Evolutionary conservation across 805 yeast species (phyloP).

Genomic region (Suhomyces tanzawaensis): DNA sequence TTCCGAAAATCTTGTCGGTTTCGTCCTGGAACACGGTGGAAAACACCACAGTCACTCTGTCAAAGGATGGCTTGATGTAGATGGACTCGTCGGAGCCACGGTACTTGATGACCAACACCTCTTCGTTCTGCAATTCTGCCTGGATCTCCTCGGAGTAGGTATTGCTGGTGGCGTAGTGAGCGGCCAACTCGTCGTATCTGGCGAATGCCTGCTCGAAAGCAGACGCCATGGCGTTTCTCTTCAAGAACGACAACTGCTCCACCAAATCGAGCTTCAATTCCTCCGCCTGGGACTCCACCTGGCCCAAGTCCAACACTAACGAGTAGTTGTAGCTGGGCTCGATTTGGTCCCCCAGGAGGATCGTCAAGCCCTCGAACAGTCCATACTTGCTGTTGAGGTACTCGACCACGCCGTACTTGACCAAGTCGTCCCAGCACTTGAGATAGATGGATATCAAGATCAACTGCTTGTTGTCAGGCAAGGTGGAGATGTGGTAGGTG

Average conservation of each 20-base stretch:
- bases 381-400: conserved; percentile 53
- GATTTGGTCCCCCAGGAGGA: conserved; percentile 31
- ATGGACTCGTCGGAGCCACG: conserved; percentile 87
- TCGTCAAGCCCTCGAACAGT: conserved; percentile 31
- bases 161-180: conserved; percentile 40
- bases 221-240: conserved; percentile 86
- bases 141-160: conserved; percentile 45
- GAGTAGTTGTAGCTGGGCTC: conserved; percentile 86
- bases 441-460: conserved; percentile 67
- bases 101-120: conserved; percentile 70
- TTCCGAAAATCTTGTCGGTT: conserved; percentile 89
- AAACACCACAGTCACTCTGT: conserved; percentile 94
- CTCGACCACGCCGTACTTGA: conserved; percentile 59
- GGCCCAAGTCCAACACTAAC: conserved; percentile 58
- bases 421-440: conserved; percentile 75
- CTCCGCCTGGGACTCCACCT: conserved; percentile 31
- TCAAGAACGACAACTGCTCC: conserved; percentile 66
- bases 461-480: conserved; percentile 63
- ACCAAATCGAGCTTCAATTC: conserved; percentile 55
- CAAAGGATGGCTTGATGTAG: conserved; percentile 87
- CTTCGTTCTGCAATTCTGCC: conserved; percentile 47
- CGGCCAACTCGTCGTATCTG: conserved; percentile 69
- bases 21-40: conserved; percentile 95
- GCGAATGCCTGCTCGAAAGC: conserved; percentile 86
- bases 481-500: conserved; percentile 86